These are phyloP conservation scores for Cenchrus purpureus DNA, from an alignment of 176 grass and related monocot genomes.

Conservation along the genomic window DNA sequence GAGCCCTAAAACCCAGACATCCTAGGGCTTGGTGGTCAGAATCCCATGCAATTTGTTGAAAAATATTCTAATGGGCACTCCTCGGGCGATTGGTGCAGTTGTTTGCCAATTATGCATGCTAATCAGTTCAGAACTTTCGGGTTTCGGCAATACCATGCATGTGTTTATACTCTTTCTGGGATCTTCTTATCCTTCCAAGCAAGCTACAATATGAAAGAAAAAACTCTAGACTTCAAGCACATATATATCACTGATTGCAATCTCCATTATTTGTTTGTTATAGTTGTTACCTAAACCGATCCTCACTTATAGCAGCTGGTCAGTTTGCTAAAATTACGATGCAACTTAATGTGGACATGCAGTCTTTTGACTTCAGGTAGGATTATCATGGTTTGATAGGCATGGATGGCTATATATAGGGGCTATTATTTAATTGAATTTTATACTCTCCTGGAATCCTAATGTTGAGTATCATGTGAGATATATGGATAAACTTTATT, in stretches of 20 bases:
- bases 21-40: slow-evolving; percentile 15
- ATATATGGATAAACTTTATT: neutral
- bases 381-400: neutral
- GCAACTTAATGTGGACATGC: neutral
- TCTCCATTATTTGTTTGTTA: neutral
- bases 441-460: neutral
- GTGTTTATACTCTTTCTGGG: neutral
- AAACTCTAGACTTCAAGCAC: neutral
- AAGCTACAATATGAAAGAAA: slow-evolving; percentile 1
- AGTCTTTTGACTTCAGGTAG: neutral
- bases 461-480: neutral
- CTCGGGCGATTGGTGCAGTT: neutral
- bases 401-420: neutral
- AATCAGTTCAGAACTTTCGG: neutral
- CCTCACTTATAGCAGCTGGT: neutral
- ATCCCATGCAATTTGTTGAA: slow-evolving; percentile 18
- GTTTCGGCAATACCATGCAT: neutral
- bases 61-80: slow-evolving; percentile 30
- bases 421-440: neutral
- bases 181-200: neutral
- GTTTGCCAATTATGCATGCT: neutral
- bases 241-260: neutral
- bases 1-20: slow-evolving; percentile 37
- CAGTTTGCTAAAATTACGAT: neutral
- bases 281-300: neutral